These are phyloP conservation scores for Hyaloperonospora arabidopsidis DNA, from an alignment of 352 stramenopile species.

Conservation along the genomic window DNA sequence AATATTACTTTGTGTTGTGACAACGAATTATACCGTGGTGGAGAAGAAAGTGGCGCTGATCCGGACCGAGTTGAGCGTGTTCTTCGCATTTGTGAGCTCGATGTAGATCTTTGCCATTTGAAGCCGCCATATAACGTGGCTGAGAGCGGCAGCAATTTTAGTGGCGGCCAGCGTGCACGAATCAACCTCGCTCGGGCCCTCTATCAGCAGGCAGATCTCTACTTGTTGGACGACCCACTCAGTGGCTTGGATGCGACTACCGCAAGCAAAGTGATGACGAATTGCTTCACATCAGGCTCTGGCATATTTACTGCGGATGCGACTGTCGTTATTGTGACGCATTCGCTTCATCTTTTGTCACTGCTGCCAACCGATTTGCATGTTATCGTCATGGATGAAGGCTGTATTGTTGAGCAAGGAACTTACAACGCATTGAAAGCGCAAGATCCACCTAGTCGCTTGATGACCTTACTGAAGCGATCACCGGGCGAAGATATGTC, in stretches of 20 bases:
- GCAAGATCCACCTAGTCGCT: conserved; percentile 16
- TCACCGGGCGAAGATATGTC: background rate
- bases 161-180: conserved; percentile 71
- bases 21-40: conserved; percentile 5
- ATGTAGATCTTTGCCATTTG: conserved; percentile 46
- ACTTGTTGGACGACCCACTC: conserved; percentile 86
- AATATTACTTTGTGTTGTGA: conserved; percentile 55
- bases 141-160: conserved; percentile 81
- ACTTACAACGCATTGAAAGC: conserved; percentile 23
- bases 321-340: conserved; percentile 69
- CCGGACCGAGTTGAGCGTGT: conserved; percentile 38
- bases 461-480: conserved; percentile 25
- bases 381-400: conserved; percentile 56
- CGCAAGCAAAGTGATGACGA: conserved; percentile 37
- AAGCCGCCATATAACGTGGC: conserved; percentile 37
- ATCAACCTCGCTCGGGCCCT: conserved; percentile 82
- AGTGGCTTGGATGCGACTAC: conserved; percentile 71
- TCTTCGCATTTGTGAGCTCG: conserved; percentile 60
- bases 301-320: conserved; percentile 41
- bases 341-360: conserved; percentile 60
- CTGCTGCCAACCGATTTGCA: conserved; percentile 33
- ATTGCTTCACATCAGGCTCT: conserved; percentile 35
- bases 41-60: conserved; percentile 22
- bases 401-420: conserved; percentile 40
- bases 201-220: conserved; percentile 58